phyloP scores from a whole-genome alignment of 345 rosid species.

The Triadica sebifera region DNA sequence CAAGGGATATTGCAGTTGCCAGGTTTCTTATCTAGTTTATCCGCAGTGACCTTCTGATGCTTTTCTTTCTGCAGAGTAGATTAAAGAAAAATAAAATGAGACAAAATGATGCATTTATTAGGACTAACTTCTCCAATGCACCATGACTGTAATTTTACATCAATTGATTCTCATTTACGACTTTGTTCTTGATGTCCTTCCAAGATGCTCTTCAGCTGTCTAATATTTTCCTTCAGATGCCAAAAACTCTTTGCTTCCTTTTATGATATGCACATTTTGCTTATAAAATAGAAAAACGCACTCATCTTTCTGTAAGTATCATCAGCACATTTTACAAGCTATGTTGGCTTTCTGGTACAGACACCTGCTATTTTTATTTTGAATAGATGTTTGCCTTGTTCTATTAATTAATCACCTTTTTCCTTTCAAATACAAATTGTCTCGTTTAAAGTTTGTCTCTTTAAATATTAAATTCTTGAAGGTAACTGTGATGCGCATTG shows the following conservation, averaged over 20 bases:
- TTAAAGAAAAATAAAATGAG: not conserved
- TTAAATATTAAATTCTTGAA: not conserved
- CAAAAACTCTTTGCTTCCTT: not conserved
- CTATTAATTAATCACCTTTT: not conserved
- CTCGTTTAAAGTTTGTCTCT: not conserved
- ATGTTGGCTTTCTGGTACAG: not conserved
- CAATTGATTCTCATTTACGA: not conserved
- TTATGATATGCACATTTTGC: not conserved
- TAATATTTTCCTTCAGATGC: not conserved
- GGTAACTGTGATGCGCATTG: not conserved
- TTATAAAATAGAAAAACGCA: not conserved
- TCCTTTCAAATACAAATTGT: not conserved
- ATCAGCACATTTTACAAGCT: not conserved
- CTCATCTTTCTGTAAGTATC: not conserved
- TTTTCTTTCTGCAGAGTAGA: not conserved
- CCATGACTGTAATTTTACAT: not conserved
- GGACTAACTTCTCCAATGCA: not conserved
- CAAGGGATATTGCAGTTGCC: constrained; percentile 88
- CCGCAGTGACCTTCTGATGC: not conserved
- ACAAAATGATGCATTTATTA: not conserved
- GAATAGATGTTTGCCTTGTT: not conserved
- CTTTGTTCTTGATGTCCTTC: constrained; percentile 1
- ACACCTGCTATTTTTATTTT: not conserved
- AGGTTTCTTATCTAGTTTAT: constrained; percentile 44
- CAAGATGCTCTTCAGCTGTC: not conserved